These are phyloP conservation scores for Stevia rebaudiana DNA, from an alignment of 140 eudicot species.

Conservation along the genomic window DNA sequence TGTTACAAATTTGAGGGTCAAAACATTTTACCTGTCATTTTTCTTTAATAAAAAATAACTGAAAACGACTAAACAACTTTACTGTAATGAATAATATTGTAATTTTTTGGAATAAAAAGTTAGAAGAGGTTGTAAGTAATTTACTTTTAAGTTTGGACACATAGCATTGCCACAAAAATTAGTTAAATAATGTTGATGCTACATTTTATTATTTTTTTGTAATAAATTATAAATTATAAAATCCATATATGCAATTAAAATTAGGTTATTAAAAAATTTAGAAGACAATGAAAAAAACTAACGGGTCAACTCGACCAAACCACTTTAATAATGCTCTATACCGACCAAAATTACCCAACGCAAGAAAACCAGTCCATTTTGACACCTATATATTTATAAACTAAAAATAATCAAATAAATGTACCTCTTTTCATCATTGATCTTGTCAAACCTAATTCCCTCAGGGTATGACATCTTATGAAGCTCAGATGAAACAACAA, in stretches of 20 bases:
- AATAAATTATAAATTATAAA: background rate
- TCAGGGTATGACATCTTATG: conserved; percentile 49
- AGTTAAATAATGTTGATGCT: too few relatives aligned
- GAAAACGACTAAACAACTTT: too few relatives aligned
- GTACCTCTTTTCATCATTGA: conserved; percentile 68
- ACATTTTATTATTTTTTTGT: background rate
- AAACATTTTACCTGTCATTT: too few relatives aligned
- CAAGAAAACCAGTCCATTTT: background rate
- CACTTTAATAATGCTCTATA: background rate
- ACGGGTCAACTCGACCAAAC: background rate
- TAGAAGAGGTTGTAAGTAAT: too few relatives aligned
- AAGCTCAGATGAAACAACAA: conserved; percentile 69
- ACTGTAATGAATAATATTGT: too few relatives aligned
- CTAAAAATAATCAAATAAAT: background rate
- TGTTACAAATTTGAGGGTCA: too few relatives aligned
- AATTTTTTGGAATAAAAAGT: too few relatives aligned
- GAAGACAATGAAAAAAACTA: background rate
- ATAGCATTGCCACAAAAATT: background rate
- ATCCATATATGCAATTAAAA: background rate
- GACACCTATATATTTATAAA: background rate
- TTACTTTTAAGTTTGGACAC: too few relatives aligned
- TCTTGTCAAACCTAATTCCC: conserved; percentile 81
- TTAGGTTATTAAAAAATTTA: background rate
- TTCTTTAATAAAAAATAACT: too few relatives aligned
- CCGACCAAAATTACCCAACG: background rate